Percentiles rank a stretch among this genome's conserved stretches.
phyloP scores from a whole-genome alignment of 352 stramenopile genomes.

The Halophytophthora polymorphica region DNA sequence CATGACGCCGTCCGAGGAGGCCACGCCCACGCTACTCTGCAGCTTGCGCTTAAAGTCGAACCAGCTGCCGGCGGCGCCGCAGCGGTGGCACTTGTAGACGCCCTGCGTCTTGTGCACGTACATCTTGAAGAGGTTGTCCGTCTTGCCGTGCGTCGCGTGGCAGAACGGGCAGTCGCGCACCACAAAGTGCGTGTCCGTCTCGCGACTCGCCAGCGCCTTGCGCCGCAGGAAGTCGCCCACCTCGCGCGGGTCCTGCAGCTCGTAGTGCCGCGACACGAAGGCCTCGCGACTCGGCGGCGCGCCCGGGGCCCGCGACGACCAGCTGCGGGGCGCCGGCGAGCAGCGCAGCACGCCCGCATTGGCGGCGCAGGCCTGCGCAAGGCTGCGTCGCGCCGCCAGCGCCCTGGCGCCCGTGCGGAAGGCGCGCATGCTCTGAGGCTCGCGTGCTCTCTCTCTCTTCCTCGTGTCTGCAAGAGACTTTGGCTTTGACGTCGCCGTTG shows the following conservation, averaged over 20 bases:
- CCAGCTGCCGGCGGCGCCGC: constrained; percentile 80
- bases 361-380: constrained; percentile 1
- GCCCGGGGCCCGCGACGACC: neutral
- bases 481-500: constrained; percentile 2
- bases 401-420: constrained; percentile 5
- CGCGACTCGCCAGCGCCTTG: constrained; percentile 59
- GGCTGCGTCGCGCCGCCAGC: constrained; percentile 6
- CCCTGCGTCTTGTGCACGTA: constrained; percentile 87
- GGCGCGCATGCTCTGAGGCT: constrained; percentile 12
- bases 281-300: constrained; percentile 25
- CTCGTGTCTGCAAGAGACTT: too few species aligned
- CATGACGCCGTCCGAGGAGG: constrained; percentile 35
- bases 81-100: constrained; percentile 90
- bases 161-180: constrained; percentile 88
- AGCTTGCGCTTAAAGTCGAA: constrained; percentile 89
- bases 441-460: too few species aligned
- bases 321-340: constrained; percentile 3
- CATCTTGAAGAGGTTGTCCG: constrained; percentile 90
- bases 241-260: constrained; percentile 60
- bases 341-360: constrained; percentile 1
- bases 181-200: constrained; percentile 77
- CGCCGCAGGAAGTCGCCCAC: constrained; percentile 70
- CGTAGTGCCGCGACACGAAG: constrained; percentile 83
- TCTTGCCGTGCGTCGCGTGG: constrained; percentile 71
- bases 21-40: constrained; percentile 50